Conservation (phyloP, 2,329 filamentous ascomycete species). For the Pseudofabraea citricarpa region DNA sequence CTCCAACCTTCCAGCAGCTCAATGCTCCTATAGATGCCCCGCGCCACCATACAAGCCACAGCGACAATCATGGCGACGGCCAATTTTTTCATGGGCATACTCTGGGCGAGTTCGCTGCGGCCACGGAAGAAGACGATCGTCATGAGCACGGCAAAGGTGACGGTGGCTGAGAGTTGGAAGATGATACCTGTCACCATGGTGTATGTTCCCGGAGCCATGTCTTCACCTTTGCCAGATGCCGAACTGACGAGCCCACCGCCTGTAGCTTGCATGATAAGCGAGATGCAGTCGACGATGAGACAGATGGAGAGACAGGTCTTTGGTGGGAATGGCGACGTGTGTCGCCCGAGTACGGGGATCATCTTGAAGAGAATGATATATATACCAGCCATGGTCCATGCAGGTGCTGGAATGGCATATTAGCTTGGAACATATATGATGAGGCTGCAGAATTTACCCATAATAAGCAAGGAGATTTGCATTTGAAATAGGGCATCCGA, state of each 20-base stretch:
- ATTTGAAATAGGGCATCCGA: constrained; percentile 29
- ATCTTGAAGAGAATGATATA: constrained; percentile 60
- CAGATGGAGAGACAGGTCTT: constrained; percentile 52
- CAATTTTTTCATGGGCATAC: constrained; percentile 25
- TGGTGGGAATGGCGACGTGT: constrained; percentile 45
- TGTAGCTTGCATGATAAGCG: constrained; percentile 52
- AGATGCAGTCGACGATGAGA: constrained; percentile 52
- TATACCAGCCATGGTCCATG: constrained; percentile 55
- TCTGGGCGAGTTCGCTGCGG: constrained; percentile 36
- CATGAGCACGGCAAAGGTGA: constrained; percentile 37
- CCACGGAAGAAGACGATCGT: constrained; percentile 26
- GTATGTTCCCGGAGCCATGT: constrained; percentile 22
- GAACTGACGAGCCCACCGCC: constrained; percentile 49
- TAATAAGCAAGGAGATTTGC: constrained; percentile 38
- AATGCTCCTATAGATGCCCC: constrained; percentile 39
- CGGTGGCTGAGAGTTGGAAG: constrained; percentile 29
- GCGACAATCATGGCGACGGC: constrained; percentile 33
- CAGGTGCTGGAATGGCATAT: constrained; percentile 12
- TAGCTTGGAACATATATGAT: neutral
- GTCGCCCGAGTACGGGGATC: constrained; percentile 41
- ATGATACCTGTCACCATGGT: constrained; percentile 34
- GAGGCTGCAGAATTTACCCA: constrained; percentile 34
- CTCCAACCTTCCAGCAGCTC: constrained; percentile 38
- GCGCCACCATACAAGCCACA: constrained; percentile 36
- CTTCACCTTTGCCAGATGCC: constrained; percentile 27